Conservation (phyloP, 1,139 yeast species). For the Geotrichum candidum region DNA sequence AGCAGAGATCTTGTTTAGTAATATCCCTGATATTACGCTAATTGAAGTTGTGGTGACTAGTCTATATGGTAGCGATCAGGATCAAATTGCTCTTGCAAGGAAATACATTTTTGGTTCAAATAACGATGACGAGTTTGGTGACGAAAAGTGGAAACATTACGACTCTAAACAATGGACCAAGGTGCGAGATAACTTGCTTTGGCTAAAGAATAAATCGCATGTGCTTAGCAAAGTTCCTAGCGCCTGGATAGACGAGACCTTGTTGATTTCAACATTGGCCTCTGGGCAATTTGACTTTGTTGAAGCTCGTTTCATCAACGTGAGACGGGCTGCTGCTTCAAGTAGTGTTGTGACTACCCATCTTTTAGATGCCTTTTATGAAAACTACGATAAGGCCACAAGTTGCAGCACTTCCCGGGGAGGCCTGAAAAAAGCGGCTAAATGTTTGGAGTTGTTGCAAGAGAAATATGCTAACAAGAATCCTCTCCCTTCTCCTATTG, state of each 20-base stretch:
- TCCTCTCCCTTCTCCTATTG: slow-evolving; percentile 10
- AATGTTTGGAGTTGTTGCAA: slow-evolving; percentile 23
- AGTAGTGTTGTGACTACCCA: slow-evolving; percentile 11
- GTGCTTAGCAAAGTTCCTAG: slow-evolving; percentile 19
- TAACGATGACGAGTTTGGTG: background rate
- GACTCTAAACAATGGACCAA: slow-evolving; percentile 8
- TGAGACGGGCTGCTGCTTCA: slow-evolving; percentile 2
- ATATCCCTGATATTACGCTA: slow-evolving; percentile 11
- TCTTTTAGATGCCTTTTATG: slow-evolving; percentile 26
- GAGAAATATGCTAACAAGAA: background rate
- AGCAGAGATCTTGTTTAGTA: slow-evolving; percentile 9
- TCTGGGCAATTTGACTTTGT: slow-evolving; percentile 23
- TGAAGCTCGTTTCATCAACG: slow-evolving; percentile 13
- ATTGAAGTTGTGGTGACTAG: slow-evolving; percentile 13
- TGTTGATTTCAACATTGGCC: slow-evolving; percentile 15
- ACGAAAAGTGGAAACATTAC: slow-evolving; percentile 4
- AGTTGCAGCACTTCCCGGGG: slow-evolving; percentile 31
- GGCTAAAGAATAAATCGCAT: slow-evolving; percentile 20
- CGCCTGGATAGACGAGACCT: slow-evolving; percentile 21
- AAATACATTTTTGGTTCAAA: slow-evolving; percentile 6
- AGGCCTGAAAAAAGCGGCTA: slow-evolving; percentile 29
- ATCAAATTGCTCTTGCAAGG: slow-evolving; percentile 14
- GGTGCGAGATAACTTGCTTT: slow-evolving; percentile 11
- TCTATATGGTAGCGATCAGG: slow-evolving; percentile 17
- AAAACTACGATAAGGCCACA: slow-evolving; percentile 31